Conservation (phyloP, 345 rosid genomes). For the Salix viminalis region DNA sequence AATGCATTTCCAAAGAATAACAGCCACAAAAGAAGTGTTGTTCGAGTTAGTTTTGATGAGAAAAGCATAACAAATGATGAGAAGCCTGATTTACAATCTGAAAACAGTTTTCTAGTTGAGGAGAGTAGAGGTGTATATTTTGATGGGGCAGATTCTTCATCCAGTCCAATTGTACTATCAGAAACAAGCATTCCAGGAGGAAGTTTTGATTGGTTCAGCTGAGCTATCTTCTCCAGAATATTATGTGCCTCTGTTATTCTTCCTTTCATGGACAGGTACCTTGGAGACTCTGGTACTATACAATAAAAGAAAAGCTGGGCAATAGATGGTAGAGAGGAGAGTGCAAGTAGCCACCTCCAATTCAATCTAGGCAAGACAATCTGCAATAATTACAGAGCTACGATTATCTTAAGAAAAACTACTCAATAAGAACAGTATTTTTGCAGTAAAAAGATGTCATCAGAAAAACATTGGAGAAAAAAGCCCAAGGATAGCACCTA, state of each 20-base stretch:
- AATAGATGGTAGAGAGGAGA: conserved; percentile 21
- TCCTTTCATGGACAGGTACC: conserved; percentile 23
- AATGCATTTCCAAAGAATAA: conserved; percentile 20
- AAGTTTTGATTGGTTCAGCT: conserved; percentile 9
- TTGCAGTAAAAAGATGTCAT: too few species aligned
- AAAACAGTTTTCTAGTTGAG: neutral
- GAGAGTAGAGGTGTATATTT: conserved; percentile 11
- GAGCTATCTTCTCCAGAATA: conserved; percentile 23
- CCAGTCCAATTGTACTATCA: neutral
- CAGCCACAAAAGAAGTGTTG: conserved; percentile 22
- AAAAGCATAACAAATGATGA: conserved; percentile 16
- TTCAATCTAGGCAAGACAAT: conserved; percentile 19
- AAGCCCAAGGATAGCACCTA: too few species aligned
- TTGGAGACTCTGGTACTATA: conserved; percentile 18
- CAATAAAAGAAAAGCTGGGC: conserved; percentile 14
- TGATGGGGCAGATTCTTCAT: conserved; percentile 11
- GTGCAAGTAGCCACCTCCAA: conserved; percentile 18
- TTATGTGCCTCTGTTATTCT: conserved; percentile 6
- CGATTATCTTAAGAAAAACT: neutral
- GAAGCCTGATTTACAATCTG: conserved; percentile 3
- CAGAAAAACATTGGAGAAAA: too few species aligned
- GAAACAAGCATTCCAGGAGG: conserved; percentile 22
- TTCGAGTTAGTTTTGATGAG: conserved; percentile 15
- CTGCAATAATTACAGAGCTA: conserved; percentile 3
- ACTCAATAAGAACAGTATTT: too few species aligned